These are phyloP conservation scores for Carex scoparia DNA, from an alignment of 176 grass and related monocot genomes.

Conservation along the genomic window DNA sequence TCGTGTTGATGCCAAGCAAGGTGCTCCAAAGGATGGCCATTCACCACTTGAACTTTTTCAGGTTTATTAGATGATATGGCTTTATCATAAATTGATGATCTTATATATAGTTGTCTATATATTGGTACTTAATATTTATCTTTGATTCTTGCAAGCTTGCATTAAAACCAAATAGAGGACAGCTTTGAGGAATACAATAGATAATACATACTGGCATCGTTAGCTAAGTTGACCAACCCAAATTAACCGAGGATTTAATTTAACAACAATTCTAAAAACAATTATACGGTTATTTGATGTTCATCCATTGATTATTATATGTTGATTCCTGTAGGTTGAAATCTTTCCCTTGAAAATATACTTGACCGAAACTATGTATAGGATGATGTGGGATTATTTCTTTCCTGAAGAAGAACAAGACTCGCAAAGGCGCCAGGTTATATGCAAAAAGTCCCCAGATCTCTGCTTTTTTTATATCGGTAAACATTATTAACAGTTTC, in stretches of 20 bases:
- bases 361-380: conserved; percentile 94
- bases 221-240: background rate
- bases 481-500: conserved; percentile 25
- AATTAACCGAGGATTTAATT: background rate
- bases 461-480: conserved; percentile 20
- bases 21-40: conserved; percentile 95
- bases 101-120: background rate
- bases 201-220: background rate
- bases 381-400: conserved; percentile 99
- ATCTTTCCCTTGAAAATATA: conserved; percentile 97
- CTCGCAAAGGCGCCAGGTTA: conserved; percentile 93
- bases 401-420: conserved; percentile 98
- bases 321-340: conserved; percentile 63
- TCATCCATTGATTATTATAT: background rate
- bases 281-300: background rate
- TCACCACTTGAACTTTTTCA: conserved; percentile 92
- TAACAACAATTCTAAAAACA: background rate
- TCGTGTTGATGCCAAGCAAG: conserved; percentile 91
- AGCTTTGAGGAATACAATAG: background rate
- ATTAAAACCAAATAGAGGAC: conserved; percentile 6
- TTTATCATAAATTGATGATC: background rate
- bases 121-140: background rate
- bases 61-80: conserved; percentile 33
- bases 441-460: conserved; percentile 8
- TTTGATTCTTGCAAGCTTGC: conserved; percentile 5